Conservation (phyloP, 495 filamentous ascomycete genomes). For the Aspergillus coremiiformis region DNA sequence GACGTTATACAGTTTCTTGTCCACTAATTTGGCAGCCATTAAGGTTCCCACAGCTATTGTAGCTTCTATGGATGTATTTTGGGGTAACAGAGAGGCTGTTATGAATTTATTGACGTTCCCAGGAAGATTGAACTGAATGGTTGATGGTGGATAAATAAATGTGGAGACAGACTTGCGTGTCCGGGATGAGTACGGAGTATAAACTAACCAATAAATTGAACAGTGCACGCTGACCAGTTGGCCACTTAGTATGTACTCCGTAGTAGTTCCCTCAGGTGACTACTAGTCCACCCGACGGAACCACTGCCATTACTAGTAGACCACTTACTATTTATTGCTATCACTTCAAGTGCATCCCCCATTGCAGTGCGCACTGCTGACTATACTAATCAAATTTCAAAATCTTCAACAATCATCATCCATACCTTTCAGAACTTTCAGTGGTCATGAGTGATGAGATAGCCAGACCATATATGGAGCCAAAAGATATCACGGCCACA, state of each 20-base stretch:
- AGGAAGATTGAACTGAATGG: not conserved
- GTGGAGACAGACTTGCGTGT: not conserved
- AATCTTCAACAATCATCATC: too few species aligned
- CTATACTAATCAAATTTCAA: too few species aligned
- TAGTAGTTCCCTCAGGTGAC: not conserved
- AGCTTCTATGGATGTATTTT: not conserved
- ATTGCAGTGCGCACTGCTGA: too few species aligned
- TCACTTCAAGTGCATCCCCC: too few species aligned
- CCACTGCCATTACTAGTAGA: too few species aligned
- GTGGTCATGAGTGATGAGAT: not conserved
- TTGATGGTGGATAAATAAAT: not conserved
- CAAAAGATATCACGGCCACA: constrained; percentile 5
- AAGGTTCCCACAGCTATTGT: not conserved
- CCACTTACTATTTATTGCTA: too few species aligned
- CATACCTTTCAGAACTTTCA: not conserved
- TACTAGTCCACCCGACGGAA: not conserved
- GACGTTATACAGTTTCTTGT: constrained; percentile 36
- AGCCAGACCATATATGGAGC: not conserved
- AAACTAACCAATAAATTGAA: too few species aligned
- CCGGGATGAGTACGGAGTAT: too few species aligned
- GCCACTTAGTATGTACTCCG: too few species aligned
- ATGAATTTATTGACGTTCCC: not conserved
- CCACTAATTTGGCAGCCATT: constrained; percentile 41
- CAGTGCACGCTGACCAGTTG: not conserved
- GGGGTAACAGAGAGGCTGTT: not conserved